phyloP scores from a whole-genome alignment of 1,139 yeast genomes.

The Saccharomyces hybrid region DNA sequence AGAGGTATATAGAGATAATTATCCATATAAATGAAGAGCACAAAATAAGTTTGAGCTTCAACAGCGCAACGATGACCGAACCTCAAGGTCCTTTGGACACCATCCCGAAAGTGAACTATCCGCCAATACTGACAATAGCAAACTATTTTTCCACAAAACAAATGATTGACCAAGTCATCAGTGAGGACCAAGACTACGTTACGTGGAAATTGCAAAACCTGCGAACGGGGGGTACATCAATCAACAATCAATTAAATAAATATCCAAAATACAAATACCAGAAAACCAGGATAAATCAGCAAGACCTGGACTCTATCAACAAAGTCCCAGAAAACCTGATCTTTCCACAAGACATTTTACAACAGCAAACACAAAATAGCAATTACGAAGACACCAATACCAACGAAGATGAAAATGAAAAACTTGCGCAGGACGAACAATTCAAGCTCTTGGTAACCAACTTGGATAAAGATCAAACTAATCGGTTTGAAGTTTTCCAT shows the following conservation, averaged over 20 bases:
- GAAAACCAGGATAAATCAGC: background rate
- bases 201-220: conserved; percentile 27
- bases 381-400: background rate
- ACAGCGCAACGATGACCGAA: conserved; percentile 13
- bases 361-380: background rate
- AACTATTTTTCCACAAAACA: conserved; percentile 29
- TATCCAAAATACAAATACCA: conserved; percentile 6
- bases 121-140: conserved; percentile 24
- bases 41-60: background rate
- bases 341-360: conserved; percentile 23
- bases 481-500: conserved; percentile 79
- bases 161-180: conserved; percentile 30
- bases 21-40: background rate
- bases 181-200: conserved; percentile 31
- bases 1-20: background rate
- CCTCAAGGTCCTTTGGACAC: conserved; percentile 29
- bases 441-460: conserved; percentile 61
- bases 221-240: conserved; percentile 25
- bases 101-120: conserved; percentile 27
- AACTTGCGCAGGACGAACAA: conserved; percentile 43
- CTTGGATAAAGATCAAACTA: conserved; percentile 78
- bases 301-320: conserved; percentile 11
- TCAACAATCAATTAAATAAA: background rate
- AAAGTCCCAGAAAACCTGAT: conserved; percentile 21
- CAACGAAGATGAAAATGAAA: background rate